phyloP scores from a whole-genome alignment of 306 rosid species.

The Vigna angularis region DNA sequence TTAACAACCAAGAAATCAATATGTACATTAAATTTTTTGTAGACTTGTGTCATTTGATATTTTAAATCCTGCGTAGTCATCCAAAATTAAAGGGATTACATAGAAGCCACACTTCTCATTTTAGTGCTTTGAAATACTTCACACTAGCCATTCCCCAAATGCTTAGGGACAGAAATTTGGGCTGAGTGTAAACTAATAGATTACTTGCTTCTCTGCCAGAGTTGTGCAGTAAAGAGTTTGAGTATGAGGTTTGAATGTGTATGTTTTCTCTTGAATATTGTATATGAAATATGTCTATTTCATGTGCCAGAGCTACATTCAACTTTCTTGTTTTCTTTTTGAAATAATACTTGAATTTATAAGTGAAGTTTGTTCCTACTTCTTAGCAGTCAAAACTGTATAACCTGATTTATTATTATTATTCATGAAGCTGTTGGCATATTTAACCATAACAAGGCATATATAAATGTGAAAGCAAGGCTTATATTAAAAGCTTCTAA shows the following conservation, averaged over 20 bases:
- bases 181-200: neutral
- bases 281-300: neutral
- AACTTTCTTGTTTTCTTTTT: neutral
- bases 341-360: neutral
- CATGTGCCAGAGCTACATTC: neutral
- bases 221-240: slow-evolving; percentile 4
- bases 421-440: neutral
- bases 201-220: neutral
- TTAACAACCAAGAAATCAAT: neutral
- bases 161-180: neutral
- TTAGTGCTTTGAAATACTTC: neutral
- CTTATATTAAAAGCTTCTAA: neutral
- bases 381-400: neutral
- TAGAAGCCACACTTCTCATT: slow-evolving; percentile 15
- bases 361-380: neutral
- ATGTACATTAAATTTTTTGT: neutral
- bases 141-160: neutral
- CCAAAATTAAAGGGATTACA: neutral
- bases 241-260: neutral
- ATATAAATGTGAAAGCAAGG: neutral
- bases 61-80: neutral
- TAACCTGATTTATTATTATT: neutral
- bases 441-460: neutral
- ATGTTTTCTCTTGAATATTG: neutral
- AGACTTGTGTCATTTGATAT: neutral